Base-by-base conservation (phyloP, 768 basidiomycete species). In the Auricularia auricula-judae region DNA sequence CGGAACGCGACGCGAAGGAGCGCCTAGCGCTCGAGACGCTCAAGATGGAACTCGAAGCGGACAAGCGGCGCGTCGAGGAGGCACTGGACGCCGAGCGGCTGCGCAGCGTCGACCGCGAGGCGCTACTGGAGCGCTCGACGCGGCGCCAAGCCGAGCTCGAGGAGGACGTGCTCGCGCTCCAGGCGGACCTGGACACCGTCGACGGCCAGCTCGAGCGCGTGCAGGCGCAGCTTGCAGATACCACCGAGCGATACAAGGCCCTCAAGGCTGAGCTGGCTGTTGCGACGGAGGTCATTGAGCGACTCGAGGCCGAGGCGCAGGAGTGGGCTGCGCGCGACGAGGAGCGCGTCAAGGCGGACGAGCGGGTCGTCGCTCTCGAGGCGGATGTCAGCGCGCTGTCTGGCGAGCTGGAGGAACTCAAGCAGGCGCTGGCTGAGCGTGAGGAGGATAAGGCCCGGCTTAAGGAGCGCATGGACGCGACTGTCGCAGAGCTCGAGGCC, bases 151-250 rank as follows among this genome's bases (percentile, higher is more conserved):
- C 80, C 36, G 87, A 92, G 65, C 80, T 98, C 2, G 87, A 93
- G 72, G 93, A 97, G 63, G 93, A 95, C 69, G 82, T 95, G 14
- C 76, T 78, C 1, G 84, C 86, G 1, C 75, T 97, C 23, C 92
- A 97, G 69, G 79, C 80, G 3, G 95, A 98, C 70, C 80, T 96
- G 56, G 91, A 94, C 64, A 80, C 85, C 2, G 79, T 96, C 12
- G 92, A 95, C 69, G 87, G 86, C 3, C 93, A 98, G 70, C 81
- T 96, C 8, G 91, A 91, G 64, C 83, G 88, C 7, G 87, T 89
- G 0, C 79, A 93, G 71, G 80, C 83, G 44, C 78, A 87, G 53
- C 89, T 92, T 74, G 90, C 87, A 73, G 85, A 90, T 68, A 84
- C 81, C 53, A 89, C 93, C 66, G 87, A 89, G 73, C 90, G 89